Evolutionary conservation across 148 eudicot genomes (phyloP).

Genomic region (Rhododendron simsii): DNA sequence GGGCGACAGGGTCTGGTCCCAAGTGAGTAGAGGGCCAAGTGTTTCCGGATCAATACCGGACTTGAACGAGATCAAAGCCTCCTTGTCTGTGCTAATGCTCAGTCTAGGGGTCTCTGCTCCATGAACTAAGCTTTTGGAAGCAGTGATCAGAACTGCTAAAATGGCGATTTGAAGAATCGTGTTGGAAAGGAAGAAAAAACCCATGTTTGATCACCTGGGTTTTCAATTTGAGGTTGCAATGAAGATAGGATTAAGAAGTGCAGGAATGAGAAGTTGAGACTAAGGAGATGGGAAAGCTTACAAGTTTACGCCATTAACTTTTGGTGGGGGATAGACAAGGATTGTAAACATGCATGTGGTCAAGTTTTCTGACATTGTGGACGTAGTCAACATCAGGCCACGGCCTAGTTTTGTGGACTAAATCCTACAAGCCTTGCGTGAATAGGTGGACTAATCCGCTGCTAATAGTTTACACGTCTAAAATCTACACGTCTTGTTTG

Average conservation of each 20-base stretch:
- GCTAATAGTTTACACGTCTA: too few species aligned
- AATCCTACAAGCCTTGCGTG: too few species aligned
- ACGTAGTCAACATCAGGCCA: too few species aligned
- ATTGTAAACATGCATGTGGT: too few species aligned
- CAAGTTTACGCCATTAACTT: too few species aligned
- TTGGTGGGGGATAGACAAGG: too few species aligned
- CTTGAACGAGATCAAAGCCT: slow-evolving; percentile 23
- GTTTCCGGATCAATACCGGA: neutral
- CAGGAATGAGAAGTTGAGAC: too few species aligned
- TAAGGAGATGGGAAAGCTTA: too few species aligned
- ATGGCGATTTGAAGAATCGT: neutral
- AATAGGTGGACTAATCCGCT: too few species aligned
- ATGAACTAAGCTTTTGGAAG: neutral
- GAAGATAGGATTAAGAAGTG: neutral
- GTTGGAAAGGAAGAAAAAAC: neutral
- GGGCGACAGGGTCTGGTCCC: slow-evolving; percentile 27
- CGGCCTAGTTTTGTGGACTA: too few species aligned
- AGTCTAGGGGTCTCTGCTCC: neutral
- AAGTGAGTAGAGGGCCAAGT: neutral
- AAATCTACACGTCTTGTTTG: too few species aligned
- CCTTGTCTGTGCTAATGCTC: slow-evolving; percentile 18
- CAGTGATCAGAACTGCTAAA: neutral
- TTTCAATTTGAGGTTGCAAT: neutral
- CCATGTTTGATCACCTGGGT: neutral
- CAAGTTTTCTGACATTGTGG: too few species aligned